A percentile compares a stretch with the other conserved stretches of the same genome.
These are phyloP conservation scores for Fraxinus nigra DNA, from an alignment of 305 asterid species.

Conservation along the genomic window DNA sequence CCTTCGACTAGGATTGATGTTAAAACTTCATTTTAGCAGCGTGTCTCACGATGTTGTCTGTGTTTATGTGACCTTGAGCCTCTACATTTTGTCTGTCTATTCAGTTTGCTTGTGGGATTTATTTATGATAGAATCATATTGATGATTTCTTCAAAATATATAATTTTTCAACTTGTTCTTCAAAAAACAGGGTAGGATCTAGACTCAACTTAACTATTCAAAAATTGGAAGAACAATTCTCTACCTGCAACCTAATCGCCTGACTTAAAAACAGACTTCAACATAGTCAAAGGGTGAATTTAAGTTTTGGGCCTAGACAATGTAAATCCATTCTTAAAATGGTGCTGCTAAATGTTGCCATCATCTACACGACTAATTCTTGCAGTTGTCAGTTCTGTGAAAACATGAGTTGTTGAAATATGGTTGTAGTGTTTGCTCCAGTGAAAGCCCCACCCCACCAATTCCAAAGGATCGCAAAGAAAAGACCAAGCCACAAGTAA, in stretches of 20 bases:
- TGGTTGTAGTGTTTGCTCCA: not conserved
- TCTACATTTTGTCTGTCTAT: not conserved
- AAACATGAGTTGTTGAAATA: not conserved
- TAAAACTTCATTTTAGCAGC: too few species aligned
- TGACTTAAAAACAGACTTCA: not conserved
- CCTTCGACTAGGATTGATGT: not conserved
- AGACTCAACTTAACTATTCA: not conserved
- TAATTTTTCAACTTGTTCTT: not conserved
- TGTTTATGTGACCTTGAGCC: not conserved
- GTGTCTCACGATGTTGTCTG: too few species aligned
- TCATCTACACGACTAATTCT: slow-evolving; percentile 19
- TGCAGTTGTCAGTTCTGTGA: not conserved
- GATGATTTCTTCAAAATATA: not conserved
- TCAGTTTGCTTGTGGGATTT: not conserved
- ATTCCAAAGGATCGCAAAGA: not conserved
- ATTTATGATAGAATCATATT: not conserved
- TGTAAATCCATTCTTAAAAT: not conserved
- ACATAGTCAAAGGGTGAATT: not conserved
- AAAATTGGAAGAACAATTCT: not conserved
- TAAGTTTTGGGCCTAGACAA: not conserved
- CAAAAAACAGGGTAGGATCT: not conserved
- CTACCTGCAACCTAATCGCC: too few species aligned
- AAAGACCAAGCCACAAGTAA: too few species aligned
- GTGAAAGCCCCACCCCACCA: not conserved
- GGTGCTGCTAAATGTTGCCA: slow-evolving; percentile 23